A percentile compares a stretch with the other conserved stretches of the same genome.
phyloP scores from a whole-genome alignment of 257 asterid species.

The Scutellaria galericulata region DNA sequence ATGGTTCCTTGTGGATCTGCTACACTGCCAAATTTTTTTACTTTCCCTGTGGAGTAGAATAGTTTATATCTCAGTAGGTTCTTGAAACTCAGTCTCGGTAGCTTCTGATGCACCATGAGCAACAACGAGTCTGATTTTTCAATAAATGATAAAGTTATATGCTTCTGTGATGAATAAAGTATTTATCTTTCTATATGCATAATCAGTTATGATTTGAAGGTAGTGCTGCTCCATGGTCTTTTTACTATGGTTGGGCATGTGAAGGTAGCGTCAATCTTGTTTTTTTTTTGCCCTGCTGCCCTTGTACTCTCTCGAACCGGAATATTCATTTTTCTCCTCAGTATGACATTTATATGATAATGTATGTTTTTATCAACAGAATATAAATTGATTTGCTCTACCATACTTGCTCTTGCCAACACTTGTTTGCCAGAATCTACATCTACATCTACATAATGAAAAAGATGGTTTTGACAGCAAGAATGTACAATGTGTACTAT shows the following conservation, averaged over 20 bases:
- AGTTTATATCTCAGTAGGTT: slow-evolving; percentile 12
- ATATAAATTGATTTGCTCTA: slow-evolving; percentile 6
- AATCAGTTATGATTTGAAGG: slow-evolving; percentile 19
- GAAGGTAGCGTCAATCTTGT: slow-evolving; percentile 9
- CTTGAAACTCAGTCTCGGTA: slow-evolving; percentile 10
- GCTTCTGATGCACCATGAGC: slow-evolving; percentile 19
- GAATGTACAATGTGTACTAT: neutral
- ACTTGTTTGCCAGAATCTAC: neutral
- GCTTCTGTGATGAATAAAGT: slow-evolving; percentile 1
- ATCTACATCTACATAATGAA: too few relatives aligned
- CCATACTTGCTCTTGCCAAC: slow-evolving; percentile 16
- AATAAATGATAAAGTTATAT: neutral
- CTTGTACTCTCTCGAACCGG: neutral
- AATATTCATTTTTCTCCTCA: neutral
- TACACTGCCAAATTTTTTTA: neutral
- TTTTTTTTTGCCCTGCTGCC: neutral
- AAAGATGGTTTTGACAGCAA: too few relatives aligned
- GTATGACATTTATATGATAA: neutral
- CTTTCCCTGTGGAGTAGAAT: slow-evolving; percentile 7
- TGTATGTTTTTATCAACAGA: neutral
- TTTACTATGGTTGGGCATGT: slow-evolving; percentile 16
- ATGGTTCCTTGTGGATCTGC: neutral
- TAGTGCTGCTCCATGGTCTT: neutral
- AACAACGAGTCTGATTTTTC: neutral
- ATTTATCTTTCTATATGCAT: neutral